A percentile compares a stretch with the other conserved stretches of the same genome.
Evolutionary conservation across 371 early-diverging fungal genomes (phyloP).

Genomic region (Syncephalastrum contaminatum): DNA sequence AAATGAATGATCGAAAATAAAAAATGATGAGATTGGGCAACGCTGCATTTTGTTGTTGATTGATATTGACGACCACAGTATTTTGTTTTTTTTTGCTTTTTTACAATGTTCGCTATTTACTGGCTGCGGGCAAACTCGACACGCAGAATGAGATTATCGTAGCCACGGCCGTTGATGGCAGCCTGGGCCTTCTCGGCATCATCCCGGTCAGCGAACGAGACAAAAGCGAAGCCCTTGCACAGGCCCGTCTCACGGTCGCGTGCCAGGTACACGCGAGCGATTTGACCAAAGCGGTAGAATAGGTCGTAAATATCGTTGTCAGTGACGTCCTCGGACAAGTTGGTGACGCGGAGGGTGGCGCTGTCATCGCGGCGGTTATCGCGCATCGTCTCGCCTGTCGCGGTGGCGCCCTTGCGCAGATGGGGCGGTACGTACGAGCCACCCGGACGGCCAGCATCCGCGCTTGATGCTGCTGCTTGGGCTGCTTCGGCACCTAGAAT

Average conservation of each 20-base stretch:
- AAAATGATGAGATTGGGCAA: too few relatives aligned
- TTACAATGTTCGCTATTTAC: constrained; percentile 15
- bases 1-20: too few relatives aligned
- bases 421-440: constrained; percentile 81
- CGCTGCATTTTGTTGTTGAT: too few relatives aligned
- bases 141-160: constrained; percentile 90
- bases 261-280: constrained; percentile 81
- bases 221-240: constrained; percentile 97
- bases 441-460: constrained; percentile 22
- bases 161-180: constrained; percentile 90
- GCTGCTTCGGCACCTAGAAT: constrained; percentile 9
- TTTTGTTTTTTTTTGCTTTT: constrained; percentile 2
- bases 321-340: constrained; percentile 91
- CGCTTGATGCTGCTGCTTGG: constrained; percentile 29
- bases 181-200: constrained; percentile 85
- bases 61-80: too few relatives aligned
- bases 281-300: constrained; percentile 81
- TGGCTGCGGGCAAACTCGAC: constrained; percentile 73
- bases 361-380: constrained; percentile 75
- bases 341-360: constrained; percentile 91
- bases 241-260: constrained; percentile 82
- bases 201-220: constrained; percentile 78
- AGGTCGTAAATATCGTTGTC: constrained; percentile 90
- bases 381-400: constrained; percentile 53
- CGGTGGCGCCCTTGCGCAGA: constrained; percentile 64